Conservation (phyloP, 1,284 basidiomycete genomes). For the Tranzscheliella williamsii region DNA sequence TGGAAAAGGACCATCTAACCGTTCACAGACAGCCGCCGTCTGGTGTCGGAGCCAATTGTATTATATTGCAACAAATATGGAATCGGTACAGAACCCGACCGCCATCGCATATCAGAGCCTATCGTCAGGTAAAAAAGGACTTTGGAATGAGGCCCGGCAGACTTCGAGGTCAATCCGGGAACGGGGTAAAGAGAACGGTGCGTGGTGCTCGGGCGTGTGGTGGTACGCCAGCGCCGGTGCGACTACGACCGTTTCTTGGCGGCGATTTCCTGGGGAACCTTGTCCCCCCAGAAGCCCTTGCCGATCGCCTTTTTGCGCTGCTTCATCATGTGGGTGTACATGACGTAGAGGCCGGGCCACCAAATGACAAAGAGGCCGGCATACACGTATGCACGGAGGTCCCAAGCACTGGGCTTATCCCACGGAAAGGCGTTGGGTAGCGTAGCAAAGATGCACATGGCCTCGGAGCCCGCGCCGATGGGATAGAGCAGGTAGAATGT, state of each 20-base stretch:
- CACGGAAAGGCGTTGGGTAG: slow-evolving; percentile 65
- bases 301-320: slow-evolving; percentile 79
- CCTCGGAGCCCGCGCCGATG: slow-evolving; percentile 86
- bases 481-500: slow-evolving; percentile 92
- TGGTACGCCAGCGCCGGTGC: no score
- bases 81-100: no score
- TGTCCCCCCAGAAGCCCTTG: slow-evolving; percentile 57
- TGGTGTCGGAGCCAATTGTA: no score
- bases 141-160: no score
- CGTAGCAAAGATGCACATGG: slow-evolving; percentile 78
- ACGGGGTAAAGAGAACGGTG: no score
- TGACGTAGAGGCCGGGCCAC: slow-evolving; percentile 86
- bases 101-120: no score
- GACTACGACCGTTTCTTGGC: slow-evolving; percentile 59
- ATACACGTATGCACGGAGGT: slow-evolving; percentile 61
- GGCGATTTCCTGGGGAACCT: slow-evolving; percentile 21
- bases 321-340: slow-evolving; percentile 86
- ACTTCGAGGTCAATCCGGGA: no score
- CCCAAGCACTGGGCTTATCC: slow-evolving; percentile 32
- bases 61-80: no score
- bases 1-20: slow-evolving; percentile 61
- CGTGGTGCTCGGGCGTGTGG: no score
- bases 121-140: no score
- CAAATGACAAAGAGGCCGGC: slow-evolving; percentile 75
- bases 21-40: no score